phyloP scores from a whole-genome alignment of 139 green algal species.

The Micractinium conductrix region DNA sequence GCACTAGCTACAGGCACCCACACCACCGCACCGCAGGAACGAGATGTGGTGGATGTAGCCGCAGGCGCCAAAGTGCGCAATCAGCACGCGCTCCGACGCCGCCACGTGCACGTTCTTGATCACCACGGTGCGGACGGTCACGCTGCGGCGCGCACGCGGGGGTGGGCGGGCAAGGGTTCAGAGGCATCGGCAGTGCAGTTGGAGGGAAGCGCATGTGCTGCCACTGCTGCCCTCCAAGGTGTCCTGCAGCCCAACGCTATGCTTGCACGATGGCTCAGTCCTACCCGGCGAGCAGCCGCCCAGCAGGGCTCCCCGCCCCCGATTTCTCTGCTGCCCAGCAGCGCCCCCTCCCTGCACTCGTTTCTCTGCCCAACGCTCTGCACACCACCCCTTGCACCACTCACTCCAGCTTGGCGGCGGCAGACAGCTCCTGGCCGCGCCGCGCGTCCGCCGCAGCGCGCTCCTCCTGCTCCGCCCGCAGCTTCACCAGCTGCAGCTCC shows the following conservation, averaged over 20 bases:
- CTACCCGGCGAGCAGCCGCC: too few relatives aligned
- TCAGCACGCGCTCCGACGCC: constrained; percentile 32
- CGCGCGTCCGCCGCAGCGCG: neutral
- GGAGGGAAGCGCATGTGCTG: too few relatives aligned
- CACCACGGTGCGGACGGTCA: constrained; percentile 18
- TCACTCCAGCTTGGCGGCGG: constrained; percentile 22
- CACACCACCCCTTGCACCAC: neutral
- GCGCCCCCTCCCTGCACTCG: too few relatives aligned
- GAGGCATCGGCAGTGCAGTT: too few relatives aligned
- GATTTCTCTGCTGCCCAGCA: too few relatives aligned
- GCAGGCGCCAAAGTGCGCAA: constrained; percentile 32
- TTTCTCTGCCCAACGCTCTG: too few relatives aligned
- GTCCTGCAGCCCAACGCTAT: too few relatives aligned
- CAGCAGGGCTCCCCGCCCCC: too few relatives aligned
- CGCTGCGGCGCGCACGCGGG: neutral
- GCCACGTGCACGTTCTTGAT: constrained; percentile 22
- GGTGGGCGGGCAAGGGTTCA: too few relatives aligned
- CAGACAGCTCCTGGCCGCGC: neutral
- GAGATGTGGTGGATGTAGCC: constrained; percentile 32
- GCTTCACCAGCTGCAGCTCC: constrained; percentile 31
- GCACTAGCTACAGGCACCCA: too few relatives aligned
- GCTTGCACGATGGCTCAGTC: too few relatives aligned
- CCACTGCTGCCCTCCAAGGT: too few relatives aligned
- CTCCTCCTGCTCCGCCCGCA: constrained; percentile 29
- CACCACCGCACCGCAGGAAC: constrained; percentile 31